Evolutionary conservation across 805 yeast genomes (phyloP).

Genomic region (Komagataella pseudopastoris): DNA sequence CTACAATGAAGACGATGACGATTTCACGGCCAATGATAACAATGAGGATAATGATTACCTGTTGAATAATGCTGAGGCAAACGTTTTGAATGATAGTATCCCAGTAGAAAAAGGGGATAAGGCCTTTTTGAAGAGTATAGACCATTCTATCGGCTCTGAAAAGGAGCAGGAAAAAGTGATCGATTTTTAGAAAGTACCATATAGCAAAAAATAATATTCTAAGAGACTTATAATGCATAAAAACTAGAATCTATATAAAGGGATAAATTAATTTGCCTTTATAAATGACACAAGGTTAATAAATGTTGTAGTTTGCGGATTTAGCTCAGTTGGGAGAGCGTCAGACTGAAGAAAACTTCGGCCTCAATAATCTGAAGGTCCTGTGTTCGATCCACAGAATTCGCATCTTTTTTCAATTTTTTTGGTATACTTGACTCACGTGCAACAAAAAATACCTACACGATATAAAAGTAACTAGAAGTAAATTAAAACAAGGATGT

Average conservation of each 20-base stretch:
- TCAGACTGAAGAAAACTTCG: slow-evolving; percentile 1
- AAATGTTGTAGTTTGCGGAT: not conserved
- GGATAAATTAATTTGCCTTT: not conserved
- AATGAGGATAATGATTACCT: not conserved
- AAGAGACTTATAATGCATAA: not conserved
- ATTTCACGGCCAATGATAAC: not conserved
- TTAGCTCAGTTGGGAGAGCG: slow-evolving; percentile 1
- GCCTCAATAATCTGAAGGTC: slow-evolving; percentile 2
- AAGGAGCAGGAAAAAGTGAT: not conserved
- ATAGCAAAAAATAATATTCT: not conserved
- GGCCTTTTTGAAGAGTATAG: not conserved
- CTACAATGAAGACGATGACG: slow-evolving; percentile 16
- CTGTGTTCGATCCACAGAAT: slow-evolving; percentile 1
- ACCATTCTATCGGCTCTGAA: not conserved
- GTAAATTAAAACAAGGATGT: not conserved
- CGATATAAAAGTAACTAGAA: no score
- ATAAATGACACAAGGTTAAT: not conserved
- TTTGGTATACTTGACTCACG: no score
- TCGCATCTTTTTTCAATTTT: not conserved
- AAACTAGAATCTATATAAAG: no score
- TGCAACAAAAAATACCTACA: no score
- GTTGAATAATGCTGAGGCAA: not conserved
- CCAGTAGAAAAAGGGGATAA: slow-evolving; percentile 7
- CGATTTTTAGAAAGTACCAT: not conserved
- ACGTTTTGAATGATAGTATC: slow-evolving; percentile 9